phyloP scores from a whole-genome alignment of 148 eudicot species.

The Cornus suecica region DNA sequence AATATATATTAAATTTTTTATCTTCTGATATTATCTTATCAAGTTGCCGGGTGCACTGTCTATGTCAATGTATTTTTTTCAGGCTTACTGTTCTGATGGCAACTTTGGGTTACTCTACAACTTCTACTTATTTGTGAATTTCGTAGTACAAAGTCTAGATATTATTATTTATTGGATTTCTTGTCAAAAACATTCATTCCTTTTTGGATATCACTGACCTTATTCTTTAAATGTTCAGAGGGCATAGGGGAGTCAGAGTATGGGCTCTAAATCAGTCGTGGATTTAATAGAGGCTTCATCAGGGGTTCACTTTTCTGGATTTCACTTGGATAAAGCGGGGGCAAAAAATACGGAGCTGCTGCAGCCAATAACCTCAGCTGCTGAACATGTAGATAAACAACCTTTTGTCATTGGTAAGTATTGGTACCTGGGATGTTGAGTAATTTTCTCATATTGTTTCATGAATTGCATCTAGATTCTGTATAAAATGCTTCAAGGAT shows the following conservation, averaged over 20 bases:
- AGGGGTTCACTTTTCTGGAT: conserved; percentile 92
- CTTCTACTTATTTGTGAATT: background rate
- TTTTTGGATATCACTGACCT: background rate
- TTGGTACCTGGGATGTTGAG: background rate
- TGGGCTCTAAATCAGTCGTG: conserved; percentile 77
- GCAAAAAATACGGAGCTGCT: conserved; percentile 48
- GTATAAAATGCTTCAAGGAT: background rate
- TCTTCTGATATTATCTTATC: no score
- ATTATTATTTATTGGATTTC: background rate
- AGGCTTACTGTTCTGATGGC: background rate
- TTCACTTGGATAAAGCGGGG: conserved; percentile 64
- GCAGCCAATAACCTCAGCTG: conserved; percentile 56
- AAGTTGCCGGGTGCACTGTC: no score
- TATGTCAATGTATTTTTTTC: background rate
- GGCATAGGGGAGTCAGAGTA: conserved; percentile 21
- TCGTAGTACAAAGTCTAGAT: background rate
- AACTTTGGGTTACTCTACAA: background rate
- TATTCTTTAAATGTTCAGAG: conserved; percentile 5
- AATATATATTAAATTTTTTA: no score
- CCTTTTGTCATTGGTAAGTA: conserved; percentile 91
- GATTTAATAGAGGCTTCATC: conserved; percentile 82
- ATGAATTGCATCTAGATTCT: conserved; percentile 1
- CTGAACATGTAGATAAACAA: conserved; percentile 60
- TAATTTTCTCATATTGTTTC: background rate
- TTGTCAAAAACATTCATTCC: background rate